Evolutionary conservation across 495 filamentous ascomycete genomes (phyloP), one percentile per base, ranked within the genome.

Genomic region (Penicillium tannophilum): DNA sequence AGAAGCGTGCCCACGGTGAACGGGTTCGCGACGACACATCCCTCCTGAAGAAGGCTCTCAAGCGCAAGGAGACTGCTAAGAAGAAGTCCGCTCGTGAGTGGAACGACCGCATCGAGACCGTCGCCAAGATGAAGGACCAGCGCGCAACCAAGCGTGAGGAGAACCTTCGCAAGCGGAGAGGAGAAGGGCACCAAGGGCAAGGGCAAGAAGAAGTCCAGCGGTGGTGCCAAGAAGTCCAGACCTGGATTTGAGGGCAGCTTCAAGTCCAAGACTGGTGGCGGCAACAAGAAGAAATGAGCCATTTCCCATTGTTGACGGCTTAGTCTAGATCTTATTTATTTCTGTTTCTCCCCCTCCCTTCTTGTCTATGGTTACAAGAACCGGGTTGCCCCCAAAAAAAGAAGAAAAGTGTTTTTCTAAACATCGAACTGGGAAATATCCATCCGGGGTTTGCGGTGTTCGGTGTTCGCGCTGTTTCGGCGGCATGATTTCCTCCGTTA

Each of bases 211-310:
- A 80, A 79, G 61, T 61, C 70, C 58, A 67, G 64, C 26, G 81
- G 81, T 62, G 82, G 82, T 63, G 82, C 72, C 55, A 86, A 86
- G 74, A 84, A 89, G 74, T 80, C 77, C 28, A 73, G 90, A 60
- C 88, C 93, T 5, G 93, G 94, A 5, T 96, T 96, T 69, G 95
- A 97, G 74, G 94, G 93, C n/a, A 88, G 88, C 62, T 93, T 97
- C 71, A 91, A 89, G 66, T 65, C 77, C 26, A 82, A 81, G 69
- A 72, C 64, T 58, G 73, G 71, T 23, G 75, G 68, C 26, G 72
- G 71, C 23, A 73, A 67, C 30, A 76, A 75, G 71, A 76, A 76
- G 71, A 77, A 79, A 73, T 77, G 61, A 76, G 45, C 30, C 20
- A 41, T 20, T 52, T 36, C 44, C 6, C 31, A 36, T 39, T 44